Evolutionary conservation across 2,329 filamentous ascomycete species (phyloP).

Genomic region (Colletotrichum lupini): DNA sequence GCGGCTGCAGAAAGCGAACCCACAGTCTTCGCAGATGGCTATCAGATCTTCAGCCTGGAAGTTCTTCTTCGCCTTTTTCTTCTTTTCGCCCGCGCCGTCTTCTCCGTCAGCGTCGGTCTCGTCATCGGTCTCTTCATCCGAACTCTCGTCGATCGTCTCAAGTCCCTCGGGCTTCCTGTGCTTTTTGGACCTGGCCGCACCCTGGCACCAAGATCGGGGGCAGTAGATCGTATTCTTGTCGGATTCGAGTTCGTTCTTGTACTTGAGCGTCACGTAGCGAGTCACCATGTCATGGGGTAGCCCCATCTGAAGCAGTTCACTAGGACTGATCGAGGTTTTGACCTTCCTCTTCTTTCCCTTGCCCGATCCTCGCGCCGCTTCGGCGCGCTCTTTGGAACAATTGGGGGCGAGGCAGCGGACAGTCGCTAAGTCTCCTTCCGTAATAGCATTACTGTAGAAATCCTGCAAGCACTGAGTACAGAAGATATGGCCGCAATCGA

Average conservation of each 20-base stretch:
- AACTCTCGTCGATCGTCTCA: conserved; percentile 66
- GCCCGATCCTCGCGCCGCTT: conserved; percentile 42
- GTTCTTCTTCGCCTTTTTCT: conserved; percentile 37
- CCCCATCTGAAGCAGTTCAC: conserved; percentile 84
- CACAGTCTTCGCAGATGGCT: conserved; percentile 88
- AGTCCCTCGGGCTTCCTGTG: conserved; percentile 78
- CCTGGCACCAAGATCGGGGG: conserved; percentile 91
- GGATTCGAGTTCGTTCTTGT: conserved; percentile 91
- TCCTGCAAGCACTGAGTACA: conserved; percentile 88
- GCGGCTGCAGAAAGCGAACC: conserved; percentile 84
- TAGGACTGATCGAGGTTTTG: conserved; percentile 79
- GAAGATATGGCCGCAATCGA: conserved; percentile 90
- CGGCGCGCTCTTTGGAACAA: conserved; percentile 74
- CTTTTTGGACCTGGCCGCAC: conserved; percentile 81
- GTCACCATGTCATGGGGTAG: conserved; percentile 78
- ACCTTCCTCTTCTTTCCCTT: conserved; percentile 63
- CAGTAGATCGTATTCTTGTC: conserved; percentile 95
- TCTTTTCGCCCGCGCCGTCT: conserved; percentile 26
- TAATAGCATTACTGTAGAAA: conserved; percentile 90
- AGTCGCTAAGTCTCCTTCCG: conserved; percentile 81
- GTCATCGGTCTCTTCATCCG: conserved; percentile 60
- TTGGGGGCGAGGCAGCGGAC: conserved; percentile 84
- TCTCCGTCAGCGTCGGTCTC: conserved; percentile 45
- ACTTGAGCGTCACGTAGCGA: conserved; percentile 89
- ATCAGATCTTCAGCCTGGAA: conserved; percentile 72